Evolutionary conservation across 2,329 filamentous ascomycete genomes (phyloP), one percentile per base, ranked within the genome.

Genomic region (Didymella segeticola): DNA sequence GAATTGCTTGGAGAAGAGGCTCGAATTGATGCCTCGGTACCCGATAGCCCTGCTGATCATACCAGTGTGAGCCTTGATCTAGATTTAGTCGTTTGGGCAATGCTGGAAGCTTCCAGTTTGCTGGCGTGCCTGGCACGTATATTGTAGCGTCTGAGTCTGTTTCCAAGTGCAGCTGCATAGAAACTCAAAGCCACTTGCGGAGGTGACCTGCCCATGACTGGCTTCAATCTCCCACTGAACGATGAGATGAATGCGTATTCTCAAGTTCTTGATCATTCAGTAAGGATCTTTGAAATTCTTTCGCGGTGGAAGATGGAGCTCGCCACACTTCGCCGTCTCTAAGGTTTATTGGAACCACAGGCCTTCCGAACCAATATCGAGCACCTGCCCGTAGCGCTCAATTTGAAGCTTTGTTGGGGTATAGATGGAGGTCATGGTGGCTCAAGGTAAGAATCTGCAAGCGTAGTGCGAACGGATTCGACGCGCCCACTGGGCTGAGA

Each of bases 1-100:
- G 38, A 17, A 60, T 15, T 10, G 57, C 53, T 23, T 60, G 53
- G 33, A 60, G 48, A 9, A 47, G n/a, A 11, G 53, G 49, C 31
- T 57, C 53, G 20, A 57, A 57, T 23, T 55, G 42, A 19, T 47
- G 27, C 2, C 25, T 19, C 2, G 36, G 50, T 19, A 43, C 31
- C 4, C 30, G 29, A 25, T 47, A 9, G 15, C 36, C 42, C 14
- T 47, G 25, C 23, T 52, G 48, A 26, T 52, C 48, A 20, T 30
- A 33, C 43, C 50, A 47, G 27, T 53, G 37, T 8, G 6, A 30
- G 6, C 29, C 29, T 3, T 31, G 5, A 26, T 60, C 57, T 3
- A 12, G 17, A 5, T 22, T 11, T 14, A 60, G 20, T 29, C 38
- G 20, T 4, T 42, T 43, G 5, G 41, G 37, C n/a, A 43, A 10